Conservation (phyloP, 441 rosid species). For the Aleurites moluccanus region DNA sequence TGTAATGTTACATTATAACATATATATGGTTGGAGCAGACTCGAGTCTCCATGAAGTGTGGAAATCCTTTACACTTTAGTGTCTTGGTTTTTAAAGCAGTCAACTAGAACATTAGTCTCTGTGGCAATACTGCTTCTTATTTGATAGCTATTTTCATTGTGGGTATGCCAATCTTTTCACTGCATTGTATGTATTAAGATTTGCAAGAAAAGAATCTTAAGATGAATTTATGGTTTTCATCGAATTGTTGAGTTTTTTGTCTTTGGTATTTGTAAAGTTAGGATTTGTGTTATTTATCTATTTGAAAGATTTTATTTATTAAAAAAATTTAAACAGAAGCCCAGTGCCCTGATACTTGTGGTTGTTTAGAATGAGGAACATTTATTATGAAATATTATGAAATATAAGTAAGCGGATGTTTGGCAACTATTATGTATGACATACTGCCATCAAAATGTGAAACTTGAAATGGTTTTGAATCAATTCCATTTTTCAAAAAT, state of each 20-base stretch:
- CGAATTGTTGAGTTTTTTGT: not conserved
- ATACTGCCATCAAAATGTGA: no score
- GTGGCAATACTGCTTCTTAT: not conserved
- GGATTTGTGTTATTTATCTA: not conserved
- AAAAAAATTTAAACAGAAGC: no score
- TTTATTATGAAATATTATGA: no score
- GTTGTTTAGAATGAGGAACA: no score
- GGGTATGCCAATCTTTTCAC: not conserved
- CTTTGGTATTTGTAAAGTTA: not conserved
- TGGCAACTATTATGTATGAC: no score
- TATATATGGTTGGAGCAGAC: not conserved
- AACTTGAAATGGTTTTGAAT: no score
- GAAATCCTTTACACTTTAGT: not conserved
- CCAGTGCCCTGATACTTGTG: no score
- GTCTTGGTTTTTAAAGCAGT: not conserved
- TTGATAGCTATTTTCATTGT: not conserved
- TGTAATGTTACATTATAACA: not conserved
- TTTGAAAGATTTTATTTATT: not conserved
- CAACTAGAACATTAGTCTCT: not conserved
- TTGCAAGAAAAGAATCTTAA: not conserved
- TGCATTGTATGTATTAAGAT: not conserved
- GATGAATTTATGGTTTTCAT: not conserved
- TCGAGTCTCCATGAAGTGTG: not conserved
- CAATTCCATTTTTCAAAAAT: no score
- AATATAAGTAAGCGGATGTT: no score